Conservation (phyloP, 1,139 yeast species). For the Arxiozyma telluris region DNA sequence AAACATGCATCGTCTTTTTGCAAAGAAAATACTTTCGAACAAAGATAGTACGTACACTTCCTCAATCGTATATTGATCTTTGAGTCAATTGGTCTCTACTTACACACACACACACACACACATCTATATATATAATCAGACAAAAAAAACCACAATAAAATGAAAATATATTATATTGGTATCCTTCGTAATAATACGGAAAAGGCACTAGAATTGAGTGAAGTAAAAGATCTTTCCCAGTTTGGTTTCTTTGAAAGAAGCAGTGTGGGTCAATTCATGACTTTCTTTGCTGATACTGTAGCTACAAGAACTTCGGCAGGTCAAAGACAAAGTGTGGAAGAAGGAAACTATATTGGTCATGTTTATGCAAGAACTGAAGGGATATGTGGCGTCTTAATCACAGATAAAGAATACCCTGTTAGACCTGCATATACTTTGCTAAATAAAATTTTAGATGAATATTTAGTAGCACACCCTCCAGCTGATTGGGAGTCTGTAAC, state of each 20-base stretch:
- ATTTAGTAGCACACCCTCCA: constrained; percentile 72
- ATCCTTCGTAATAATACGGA: constrained; percentile 55
- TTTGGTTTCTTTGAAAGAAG: constrained; percentile 82
- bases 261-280: constrained; percentile 80
- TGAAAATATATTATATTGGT: constrained; percentile 91
- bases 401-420: constrained; percentile 93
- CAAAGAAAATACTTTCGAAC: too few species aligned
- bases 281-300: constrained; percentile 86
- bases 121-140: background rate
- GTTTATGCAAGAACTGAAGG: constrained; percentile 89
- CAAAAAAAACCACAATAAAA: constrained; percentile 22
- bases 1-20: background rate
- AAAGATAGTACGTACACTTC: too few species aligned
- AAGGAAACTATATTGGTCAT: constrained; percentile 83
- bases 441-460: constrained; percentile 87
- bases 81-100: background rate
- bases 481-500: constrained; percentile 54
- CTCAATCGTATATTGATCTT: background rate
- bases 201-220: constrained; percentile 65
- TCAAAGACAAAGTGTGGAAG: constrained; percentile 91
- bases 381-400: constrained; percentile 81
- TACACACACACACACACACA: background rate
- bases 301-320: constrained; percentile 82
- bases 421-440: constrained; percentile 94
- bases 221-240: constrained; percentile 73